These are phyloP conservation scores for Curvularia lunata DNA, from an alignment of 2,329 filamentous ascomycete genomes.

Conservation along the genomic window DNA sequence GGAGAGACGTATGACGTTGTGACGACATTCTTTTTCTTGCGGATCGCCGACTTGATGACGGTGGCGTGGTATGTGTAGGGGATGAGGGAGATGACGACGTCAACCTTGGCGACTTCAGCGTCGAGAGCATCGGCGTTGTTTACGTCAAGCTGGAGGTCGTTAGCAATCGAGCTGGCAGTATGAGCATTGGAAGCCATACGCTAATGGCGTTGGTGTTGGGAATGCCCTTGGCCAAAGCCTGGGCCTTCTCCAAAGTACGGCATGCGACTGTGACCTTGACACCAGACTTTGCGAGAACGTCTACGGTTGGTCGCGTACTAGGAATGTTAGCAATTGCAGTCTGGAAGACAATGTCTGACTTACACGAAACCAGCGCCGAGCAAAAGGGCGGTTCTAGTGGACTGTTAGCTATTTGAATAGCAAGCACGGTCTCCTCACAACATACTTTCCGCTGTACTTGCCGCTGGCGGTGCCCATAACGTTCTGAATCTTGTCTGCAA, in stretches of 20 bases:
- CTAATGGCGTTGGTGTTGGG: conserved; percentile 74
- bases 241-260: conserved; percentile 76
- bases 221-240: conserved; percentile 74
- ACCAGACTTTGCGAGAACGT: conserved; percentile 63
- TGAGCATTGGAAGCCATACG: conserved; percentile 22
- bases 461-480: conserved; percentile 37
- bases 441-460: conserved; percentile 45
- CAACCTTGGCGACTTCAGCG: conserved; percentile 77
- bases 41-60: conserved; percentile 93
- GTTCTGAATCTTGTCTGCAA: conserved; percentile 42
- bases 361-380: conserved; percentile 51
- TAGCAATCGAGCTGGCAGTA: conserved; percentile 11
- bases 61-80: conserved; percentile 72
- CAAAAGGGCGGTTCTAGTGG: conserved; percentile 44
- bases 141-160: conserved; percentile 73
- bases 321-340: conserved; percentile 16
- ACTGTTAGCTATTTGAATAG: conserved; percentile 22
- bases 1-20: conserved; percentile 94
- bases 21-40: conserved; percentile 93
- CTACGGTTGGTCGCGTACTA: conserved; percentile 62
- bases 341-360: conserved; percentile 3
- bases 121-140: conserved; percentile 78
- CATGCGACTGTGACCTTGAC: conserved; percentile 72
- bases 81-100: conserved; percentile 76
- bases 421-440: background rate